phyloP scores from a whole-genome alignment of 2,329 filamentous ascomycete species.

The Drechslera avenae region DNA sequence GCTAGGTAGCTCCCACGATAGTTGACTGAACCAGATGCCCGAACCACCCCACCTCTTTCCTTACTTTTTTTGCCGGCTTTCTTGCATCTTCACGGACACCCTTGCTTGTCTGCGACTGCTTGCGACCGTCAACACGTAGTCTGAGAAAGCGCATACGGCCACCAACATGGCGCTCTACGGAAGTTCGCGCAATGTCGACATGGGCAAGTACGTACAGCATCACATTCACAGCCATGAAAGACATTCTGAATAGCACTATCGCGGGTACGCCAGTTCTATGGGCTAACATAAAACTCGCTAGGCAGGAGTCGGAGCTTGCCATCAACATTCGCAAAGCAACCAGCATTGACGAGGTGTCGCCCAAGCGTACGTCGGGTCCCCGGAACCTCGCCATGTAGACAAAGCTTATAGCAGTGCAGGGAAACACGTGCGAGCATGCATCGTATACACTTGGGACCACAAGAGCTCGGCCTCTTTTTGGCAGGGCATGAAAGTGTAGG shows the following conservation, averaged over 20 bases:
- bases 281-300: conserved; percentile 26
- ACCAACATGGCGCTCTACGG: conserved; percentile 48
- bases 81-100: not conserved
- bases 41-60: conserved; percentile 7
- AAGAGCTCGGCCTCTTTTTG: conserved; percentile 94
- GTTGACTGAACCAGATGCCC: conserved; percentile 10
- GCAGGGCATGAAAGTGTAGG: conserved; percentile 97
- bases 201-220: conserved; percentile 61
- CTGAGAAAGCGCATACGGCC: conserved; percentile 25
- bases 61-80: conserved; percentile 19
- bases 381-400: conserved; percentile 6
- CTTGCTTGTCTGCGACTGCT: conserved; percentile 3
- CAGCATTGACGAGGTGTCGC: conserved; percentile 69
- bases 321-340: conserved; percentile 72
- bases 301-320: conserved; percentile 67
- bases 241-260: not conserved
- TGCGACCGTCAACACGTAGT: conserved; percentile 16
- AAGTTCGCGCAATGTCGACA: conserved; percentile 61
- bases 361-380: conserved; percentile 61
- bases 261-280: not conserved
- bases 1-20: conserved; percentile 21
- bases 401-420: conserved; percentile 52
- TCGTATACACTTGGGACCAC: conserved; percentile 99
- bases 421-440: conserved; percentile 97
- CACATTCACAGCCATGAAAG: not conserved